These are phyloP conservation scores for Monilinia vaccinii-corymbosi DNA, from an alignment of 2,329 filamentous ascomycete genomes.

Conservation along the genomic window DNA sequence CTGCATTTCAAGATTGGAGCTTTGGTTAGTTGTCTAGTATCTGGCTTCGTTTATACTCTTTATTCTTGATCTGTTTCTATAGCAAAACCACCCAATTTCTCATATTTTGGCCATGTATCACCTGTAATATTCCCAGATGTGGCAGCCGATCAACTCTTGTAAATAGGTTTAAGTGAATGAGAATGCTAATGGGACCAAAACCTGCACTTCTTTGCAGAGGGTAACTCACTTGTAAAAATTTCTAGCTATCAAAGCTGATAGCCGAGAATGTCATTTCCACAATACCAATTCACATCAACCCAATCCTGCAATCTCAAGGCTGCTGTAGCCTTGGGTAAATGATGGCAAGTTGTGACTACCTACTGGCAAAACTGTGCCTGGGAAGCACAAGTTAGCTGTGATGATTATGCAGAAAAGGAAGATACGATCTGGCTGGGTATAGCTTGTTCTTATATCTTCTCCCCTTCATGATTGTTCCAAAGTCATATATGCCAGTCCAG, in stretches of 20 bases:
- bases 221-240: background rate
- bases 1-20: background rate
- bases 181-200: too few relatives aligned
- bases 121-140: background rate
- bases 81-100: background rate
- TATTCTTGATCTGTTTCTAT: accelerated
- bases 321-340: background rate
- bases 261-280: background rate
- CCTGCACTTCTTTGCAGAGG: background rate
- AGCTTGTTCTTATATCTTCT: background rate
- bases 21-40: accelerated
- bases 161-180: background rate
- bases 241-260: background rate
- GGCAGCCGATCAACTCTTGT: background rate
- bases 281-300: background rate
- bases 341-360: background rate
- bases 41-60: background rate
- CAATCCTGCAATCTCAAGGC: background rate
- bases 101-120: background rate
- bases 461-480: background rate
- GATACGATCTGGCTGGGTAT: too few relatives aligned
- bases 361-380: background rate
- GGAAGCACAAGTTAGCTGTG: too few relatives aligned
- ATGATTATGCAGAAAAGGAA: too few relatives aligned
- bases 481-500: background rate